These are phyloP conservation scores for Pseudopithomyces chartarum DNA, from an alignment of 2,329 filamentous ascomycete genomes.

Conservation along the genomic window DNA sequence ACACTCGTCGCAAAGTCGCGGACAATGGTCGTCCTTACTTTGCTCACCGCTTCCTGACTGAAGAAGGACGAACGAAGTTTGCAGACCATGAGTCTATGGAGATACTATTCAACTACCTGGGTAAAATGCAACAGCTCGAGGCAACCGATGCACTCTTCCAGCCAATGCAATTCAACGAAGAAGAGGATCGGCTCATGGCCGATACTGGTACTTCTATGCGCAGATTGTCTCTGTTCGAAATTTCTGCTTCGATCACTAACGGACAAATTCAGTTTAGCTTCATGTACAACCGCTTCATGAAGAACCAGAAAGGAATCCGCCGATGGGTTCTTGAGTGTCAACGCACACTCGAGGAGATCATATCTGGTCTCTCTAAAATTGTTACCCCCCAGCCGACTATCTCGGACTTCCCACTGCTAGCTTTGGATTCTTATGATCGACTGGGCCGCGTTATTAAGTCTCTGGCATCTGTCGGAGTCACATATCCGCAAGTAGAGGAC, in stretches of 20 bases:
- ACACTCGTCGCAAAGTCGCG: slow-evolving; percentile 53
- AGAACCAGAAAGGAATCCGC: slow-evolving; percentile 38
- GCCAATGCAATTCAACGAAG: slow-evolving; percentile 28
- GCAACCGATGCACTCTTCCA: slow-evolving; percentile 53
- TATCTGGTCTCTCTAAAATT: slow-evolving; percentile 26
- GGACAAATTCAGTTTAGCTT: slow-evolving; percentile 35
- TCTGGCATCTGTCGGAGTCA: slow-evolving; percentile 24
- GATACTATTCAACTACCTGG: slow-evolving; percentile 63
- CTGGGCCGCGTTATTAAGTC: slow-evolving; percentile 35
- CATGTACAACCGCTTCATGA: slow-evolving; percentile 41
- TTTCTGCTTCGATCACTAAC: slow-evolving; percentile 30
- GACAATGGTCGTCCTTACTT: slow-evolving; percentile 58
- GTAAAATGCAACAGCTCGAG: slow-evolving; percentile 56
- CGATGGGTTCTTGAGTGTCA: slow-evolving; percentile 41
- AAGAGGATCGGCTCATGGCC: slow-evolving; percentile 30
- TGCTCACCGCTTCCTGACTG: slow-evolving; percentile 37
- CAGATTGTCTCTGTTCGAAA: slow-evolving; percentile 39
- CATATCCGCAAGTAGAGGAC: slow-evolving; percentile 33
- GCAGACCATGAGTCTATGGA: slow-evolving; percentile 58
- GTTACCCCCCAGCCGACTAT: slow-evolving; percentile 35
- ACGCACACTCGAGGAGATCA: slow-evolving; percentile 35
- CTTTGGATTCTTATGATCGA: slow-evolving; percentile 37
- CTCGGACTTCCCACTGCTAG: slow-evolving; percentile 38
- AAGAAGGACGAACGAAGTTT: slow-evolving; percentile 34
- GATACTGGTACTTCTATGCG: slow-evolving; percentile 32